Conservation (phyloP, 129 eudicot genomes). For the sunflower (Helianthus annuus) region DNA sequence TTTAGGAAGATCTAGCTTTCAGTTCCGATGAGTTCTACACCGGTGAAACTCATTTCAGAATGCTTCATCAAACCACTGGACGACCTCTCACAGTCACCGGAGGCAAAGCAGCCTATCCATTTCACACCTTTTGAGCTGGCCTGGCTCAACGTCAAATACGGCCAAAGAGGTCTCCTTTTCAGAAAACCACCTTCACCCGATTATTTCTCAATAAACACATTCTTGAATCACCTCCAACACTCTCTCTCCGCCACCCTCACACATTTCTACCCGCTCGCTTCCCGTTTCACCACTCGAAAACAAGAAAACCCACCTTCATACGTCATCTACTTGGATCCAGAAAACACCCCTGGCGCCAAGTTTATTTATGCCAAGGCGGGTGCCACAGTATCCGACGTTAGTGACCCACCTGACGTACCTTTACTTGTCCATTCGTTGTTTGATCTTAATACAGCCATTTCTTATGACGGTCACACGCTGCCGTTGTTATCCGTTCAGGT, state of each 20-base stretch:
- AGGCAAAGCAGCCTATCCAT: conserved; percentile 40
- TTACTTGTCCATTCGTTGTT: conserved; percentile 41
- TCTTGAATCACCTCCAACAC: conserved; percentile 35
- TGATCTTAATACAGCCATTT: conserved; percentile 36
- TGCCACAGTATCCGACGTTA: conserved; percentile 32
- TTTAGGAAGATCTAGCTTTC: no score
- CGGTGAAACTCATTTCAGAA: conserved; percentile 36
- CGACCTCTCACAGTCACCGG: not conserved
- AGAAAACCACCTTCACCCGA: conserved; percentile 26
- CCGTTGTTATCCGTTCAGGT: conserved; percentile 28
- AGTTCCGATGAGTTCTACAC: not conserved
- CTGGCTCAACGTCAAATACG: conserved; percentile 33
- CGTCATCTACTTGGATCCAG: conserved; percentile 6
- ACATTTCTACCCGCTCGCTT: no score
- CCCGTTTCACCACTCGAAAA: no score
- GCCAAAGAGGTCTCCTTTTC: conserved; percentile 51
- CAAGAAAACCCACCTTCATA: no score
- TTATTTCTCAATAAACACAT: conserved; percentile 11
- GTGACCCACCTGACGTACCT: conserved; percentile 39
- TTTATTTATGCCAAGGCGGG: conserved; percentile 37
- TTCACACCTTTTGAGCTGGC: conserved; percentile 46
- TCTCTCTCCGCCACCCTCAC: no score
- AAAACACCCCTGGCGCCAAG: conserved; percentile 44
- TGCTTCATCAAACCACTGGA: conserved; percentile 45
- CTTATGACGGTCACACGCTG: conserved; percentile 40